Percentiles rank a stretch among this genome's conserved stretches.
Evolutionary conservation across 2,329 filamentous ascomycete genomes (phyloP).

Genomic region (Cercospora sesami): DNA sequence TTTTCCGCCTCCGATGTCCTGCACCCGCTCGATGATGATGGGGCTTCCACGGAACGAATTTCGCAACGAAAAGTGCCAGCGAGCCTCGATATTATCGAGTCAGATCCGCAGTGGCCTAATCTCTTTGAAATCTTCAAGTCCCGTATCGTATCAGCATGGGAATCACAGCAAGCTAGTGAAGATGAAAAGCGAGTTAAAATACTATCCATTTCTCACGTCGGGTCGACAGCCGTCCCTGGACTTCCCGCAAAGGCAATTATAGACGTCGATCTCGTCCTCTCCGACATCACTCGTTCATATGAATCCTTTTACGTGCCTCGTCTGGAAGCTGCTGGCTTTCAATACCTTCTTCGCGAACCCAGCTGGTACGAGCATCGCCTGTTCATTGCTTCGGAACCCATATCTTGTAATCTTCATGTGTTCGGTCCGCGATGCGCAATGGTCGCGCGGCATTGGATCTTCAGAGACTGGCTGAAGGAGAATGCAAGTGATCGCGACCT

Average conservation of each 20-base stretch:
- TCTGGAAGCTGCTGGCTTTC: conserved; percentile 50
- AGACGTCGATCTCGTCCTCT: conserved; percentile 54
- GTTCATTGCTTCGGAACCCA: conserved; percentile 41
- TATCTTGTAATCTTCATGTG: conserved; percentile 52
- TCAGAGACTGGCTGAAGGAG: conserved; percentile 48
- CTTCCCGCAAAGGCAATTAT: conserved; percentile 56
- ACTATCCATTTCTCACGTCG: conserved; percentile 49
- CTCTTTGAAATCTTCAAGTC: conserved; percentile 38
- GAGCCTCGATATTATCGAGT: conserved; percentile 39
- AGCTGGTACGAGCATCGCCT: conserved; percentile 53
- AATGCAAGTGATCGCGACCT: conserved; percentile 43
- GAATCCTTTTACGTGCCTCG: conserved; percentile 48
- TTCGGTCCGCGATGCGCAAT: conserved; percentile 49
- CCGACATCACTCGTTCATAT: conserved; percentile 38
- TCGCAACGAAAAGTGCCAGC: conserved; percentile 22
- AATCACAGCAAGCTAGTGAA: conserved; percentile 8
- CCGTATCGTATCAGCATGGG: conserved; percentile 43
- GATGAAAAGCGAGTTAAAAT: conserved; percentile 25
- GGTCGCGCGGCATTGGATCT: conserved; percentile 47
- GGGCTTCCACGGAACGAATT: conserved; percentile 21
- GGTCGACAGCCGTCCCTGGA: conserved; percentile 53
- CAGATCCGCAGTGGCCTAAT: conserved; percentile 43
- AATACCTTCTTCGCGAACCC: conserved; percentile 51
- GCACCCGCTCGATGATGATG: not conserved
- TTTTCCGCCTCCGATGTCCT: not conserved